Base-by-base conservation (phyloP, 805 yeast species). In the Candida broadrunensis region DNA sequence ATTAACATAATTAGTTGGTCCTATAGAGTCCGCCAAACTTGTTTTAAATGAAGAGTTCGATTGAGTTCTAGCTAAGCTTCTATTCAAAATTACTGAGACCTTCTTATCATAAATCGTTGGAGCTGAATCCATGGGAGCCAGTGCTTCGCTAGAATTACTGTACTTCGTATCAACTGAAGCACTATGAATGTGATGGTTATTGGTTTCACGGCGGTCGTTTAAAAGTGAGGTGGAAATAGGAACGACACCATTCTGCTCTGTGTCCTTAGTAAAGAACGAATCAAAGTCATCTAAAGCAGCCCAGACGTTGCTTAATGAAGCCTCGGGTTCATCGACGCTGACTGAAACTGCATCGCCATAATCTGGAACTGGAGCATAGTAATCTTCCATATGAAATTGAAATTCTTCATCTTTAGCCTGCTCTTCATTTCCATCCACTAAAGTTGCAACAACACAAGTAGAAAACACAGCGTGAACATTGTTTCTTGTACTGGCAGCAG, bases 401-500 rank as follows among this genome's bases (percentile, higher is more conserved):
- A 74, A 64, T 32, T 60, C 67, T 32, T 68, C 70, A 24, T 65
- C 71, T 23, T 58, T 63, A 23, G 54, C 57, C 5, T 39, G 43
- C 11, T 52, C 60, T n/a, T 58, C 67, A 24, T 48, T 67, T 26
- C 67, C 77, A 8, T 59, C 62, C 12, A 55, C 51, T 3, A 62
- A 61, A 4, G 58, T 56, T 1, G 74, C 47, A 3, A 73, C 69
- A 1, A 77, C 75, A 55, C 97, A 91, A 0, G 96, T 87, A 23
- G 89, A 81, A 56, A 87, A 93, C 3, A 93, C 98, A 0, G 98
- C 90, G 60, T 93, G 98, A 1, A 93, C 95, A 54, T 93, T 93
- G 56, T 87, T 88, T 49, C 97, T 71, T 1, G 98, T 87, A 13
- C 86, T 78, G 0, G 95, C 85, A 0, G 97, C 88, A 1, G 93